Base-by-base conservation (phyloP, 345 rosid genomes). In the Moringa oleifera region DNA sequence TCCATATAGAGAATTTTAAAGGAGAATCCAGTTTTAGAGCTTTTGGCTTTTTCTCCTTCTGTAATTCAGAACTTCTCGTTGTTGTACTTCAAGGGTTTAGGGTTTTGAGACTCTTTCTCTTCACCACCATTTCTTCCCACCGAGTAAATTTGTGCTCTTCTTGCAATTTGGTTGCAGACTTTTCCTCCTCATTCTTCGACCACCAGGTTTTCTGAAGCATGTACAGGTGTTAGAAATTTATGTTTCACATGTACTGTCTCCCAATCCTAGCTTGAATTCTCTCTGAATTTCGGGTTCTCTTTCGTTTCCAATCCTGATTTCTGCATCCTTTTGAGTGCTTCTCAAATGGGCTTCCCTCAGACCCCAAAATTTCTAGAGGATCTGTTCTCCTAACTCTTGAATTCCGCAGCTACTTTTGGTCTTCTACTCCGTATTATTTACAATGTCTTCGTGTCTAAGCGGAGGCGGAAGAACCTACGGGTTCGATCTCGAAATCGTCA, bases 371-470 rank as follows among this genome's bases (percentile, higher is more conserved):
- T 21, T 68, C 46, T 56, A 58, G 22, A 9, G 47, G 46, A 52
- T 66, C 50, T 50, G 49, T n/a, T 41, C 5, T 22, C 46, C 25
- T 54, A 28, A 18, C 23, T n/a, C n/a, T 59, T 23, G 33, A 25
- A 63, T 58, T 45, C 59, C 7, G 19, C 21, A 9, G 21, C n/a
- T 51, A 53, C 20, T 58, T 47, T 19, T 18, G 49, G 55, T 18
- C 11, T 17, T 18, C 36, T 9, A 1, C 25, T 55, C 19, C n/a
- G 6, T 23, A n/a, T 11, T 23, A 33, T 33, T 11, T 33, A 33
- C 37, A 70, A 88, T 93, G 98, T 77, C 95, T 68, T 84, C 98
- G 9, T 90, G 82, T 66, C 41, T 90, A 65, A 89, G 86, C 61
- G 82, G 89, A 10, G 90, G 91, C 6, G 86, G 91, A 24, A 79